phyloP scores from a whole-genome alignment of 2,329 filamentous ascomycete species.

The Talaromyces sp. region DNA sequence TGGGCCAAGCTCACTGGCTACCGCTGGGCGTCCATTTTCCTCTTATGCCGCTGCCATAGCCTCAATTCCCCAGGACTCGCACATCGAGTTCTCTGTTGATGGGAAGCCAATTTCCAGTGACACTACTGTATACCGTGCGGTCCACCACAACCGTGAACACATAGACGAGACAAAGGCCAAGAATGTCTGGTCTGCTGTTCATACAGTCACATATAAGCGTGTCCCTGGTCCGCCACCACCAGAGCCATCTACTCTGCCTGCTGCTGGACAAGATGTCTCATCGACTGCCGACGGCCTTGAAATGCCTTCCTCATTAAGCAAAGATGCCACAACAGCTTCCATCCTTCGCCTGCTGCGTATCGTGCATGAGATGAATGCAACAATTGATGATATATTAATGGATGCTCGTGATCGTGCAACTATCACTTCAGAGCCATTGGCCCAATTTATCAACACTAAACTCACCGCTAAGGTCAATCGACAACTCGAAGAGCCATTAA shows the following conservation, averaged over 20 bases:
- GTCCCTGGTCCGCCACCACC: slow-evolving; percentile 79
- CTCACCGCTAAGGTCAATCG: slow-evolving; percentile 96
- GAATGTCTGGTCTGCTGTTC: slow-evolving; percentile 86
- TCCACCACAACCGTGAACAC: slow-evolving; percentile 69
- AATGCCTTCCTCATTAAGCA: slow-evolving; percentile 77
- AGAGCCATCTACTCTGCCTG: slow-evolving; percentile 66
- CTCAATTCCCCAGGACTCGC: slow-evolving; percentile 86
- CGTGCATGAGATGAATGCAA: slow-evolving; percentile 88
- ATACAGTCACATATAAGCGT: slow-evolving; percentile 88
- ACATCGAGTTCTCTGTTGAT: slow-evolving; percentile 91
- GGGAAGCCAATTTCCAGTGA: slow-evolving; percentile 83
- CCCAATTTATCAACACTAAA: slow-evolving; percentile 98
- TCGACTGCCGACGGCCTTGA: slow-evolving; percentile 60
- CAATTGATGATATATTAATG: slow-evolving; percentile 85
- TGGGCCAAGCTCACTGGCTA: slow-evolving; percentile 53
- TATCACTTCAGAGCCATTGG: slow-evolving; percentile 77
- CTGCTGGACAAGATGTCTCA: slow-evolving; percentile 52
- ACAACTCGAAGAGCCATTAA: slow-evolving; percentile 92
- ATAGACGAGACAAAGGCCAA: slow-evolving; percentile 69
- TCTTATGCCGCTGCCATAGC: slow-evolving; percentile 83
- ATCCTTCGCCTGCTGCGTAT: slow-evolving; percentile 89
- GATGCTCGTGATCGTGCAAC: slow-evolving; percentile 72
- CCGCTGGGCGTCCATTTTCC: slow-evolving; percentile 62
- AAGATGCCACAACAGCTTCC: slow-evolving; percentile 80
- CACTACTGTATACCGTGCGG: slow-evolving; percentile 92